Evolutionary conservation across 352 stramenopile genomes (phyloP).

Genomic region (Globisporangium sylvaticum): DNA sequence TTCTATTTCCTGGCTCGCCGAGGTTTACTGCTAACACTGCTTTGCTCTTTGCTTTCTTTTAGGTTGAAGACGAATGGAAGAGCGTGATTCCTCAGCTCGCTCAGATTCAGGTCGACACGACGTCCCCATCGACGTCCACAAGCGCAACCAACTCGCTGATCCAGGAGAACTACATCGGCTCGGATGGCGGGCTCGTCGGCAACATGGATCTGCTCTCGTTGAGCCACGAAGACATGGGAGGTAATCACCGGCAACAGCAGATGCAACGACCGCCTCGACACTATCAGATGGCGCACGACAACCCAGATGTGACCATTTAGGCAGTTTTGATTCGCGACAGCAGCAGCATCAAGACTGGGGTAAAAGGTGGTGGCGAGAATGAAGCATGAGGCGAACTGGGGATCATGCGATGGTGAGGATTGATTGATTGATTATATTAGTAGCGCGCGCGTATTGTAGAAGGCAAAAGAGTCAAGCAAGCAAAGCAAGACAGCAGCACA

Average conservation of each 20-base stretch:
- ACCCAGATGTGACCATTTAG: slow-evolving; percentile 41
- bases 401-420: not conserved
- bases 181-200: slow-evolving; percentile 36
- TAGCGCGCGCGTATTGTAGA: slow-evolving; percentile 13
- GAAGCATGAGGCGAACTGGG: not conserved
- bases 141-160: slow-evolving; percentile 51
- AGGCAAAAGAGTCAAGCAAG: slow-evolving; percentile 1
- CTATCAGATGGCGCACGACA: slow-evolving; percentile 10
- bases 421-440: slow-evolving; percentile 16
- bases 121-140: slow-evolving; percentile 32
- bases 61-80: slow-evolving; percentile 79
- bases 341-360: not conserved
- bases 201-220: slow-evolving; percentile 58
- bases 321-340: not conserved
- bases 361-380: not conserved
- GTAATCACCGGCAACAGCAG: not conserved
- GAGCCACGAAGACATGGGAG: slow-evolving; percentile 24
- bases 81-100: slow-evolving; percentile 69
- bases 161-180: slow-evolving; percentile 76
- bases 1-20: too few relatives aligned
- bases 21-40: too few relatives aligned
- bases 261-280: slow-evolving; percentile 5
- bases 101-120: slow-evolving; percentile 65
- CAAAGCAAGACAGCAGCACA: not conserved
- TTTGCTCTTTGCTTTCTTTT: not conserved